phyloP scores from a whole-genome alignment of 2,329 filamentous ascomycete genomes.

The Rhynchosporium graminicola region DNA sequence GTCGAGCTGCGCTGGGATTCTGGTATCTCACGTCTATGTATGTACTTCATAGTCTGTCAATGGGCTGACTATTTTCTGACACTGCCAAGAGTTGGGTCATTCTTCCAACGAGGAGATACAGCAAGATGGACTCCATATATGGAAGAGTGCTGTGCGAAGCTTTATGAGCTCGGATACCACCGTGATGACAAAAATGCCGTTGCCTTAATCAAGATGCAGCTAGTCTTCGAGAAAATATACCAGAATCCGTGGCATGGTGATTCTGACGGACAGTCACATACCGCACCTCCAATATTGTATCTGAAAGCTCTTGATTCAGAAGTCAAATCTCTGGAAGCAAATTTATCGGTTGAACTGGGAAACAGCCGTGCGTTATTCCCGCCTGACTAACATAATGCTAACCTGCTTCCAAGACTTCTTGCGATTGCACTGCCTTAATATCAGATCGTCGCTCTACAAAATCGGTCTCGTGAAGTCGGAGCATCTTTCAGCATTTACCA shows the following conservation, averaged over 20 bases:
- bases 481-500: background rate
- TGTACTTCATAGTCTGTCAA: background rate
- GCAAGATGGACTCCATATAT: constrained; percentile 22
- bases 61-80: background rate
- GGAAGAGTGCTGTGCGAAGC: constrained; percentile 26
- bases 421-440: constrained; percentile 16
- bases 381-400: background rate
- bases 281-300: constrained; percentile 19
- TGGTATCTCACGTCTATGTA: constrained; percentile 27
- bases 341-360: constrained; percentile 9
- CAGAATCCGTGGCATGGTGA: constrained; percentile 24
- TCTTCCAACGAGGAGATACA: constrained; percentile 27
- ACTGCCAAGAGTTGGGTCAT: constrained; percentile 14
- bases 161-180: constrained; percentile 8
- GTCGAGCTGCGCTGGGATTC: constrained; percentile 25
- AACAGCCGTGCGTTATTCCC: constrained; percentile 21
- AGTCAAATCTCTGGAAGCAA: constrained; percentile 18
- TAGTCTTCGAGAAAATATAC: constrained; percentile 20
- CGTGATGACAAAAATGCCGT: constrained; percentile 19
- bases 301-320: constrained; percentile 23
- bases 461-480: constrained; percentile 25
- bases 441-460: constrained; percentile 24
- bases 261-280: background rate
- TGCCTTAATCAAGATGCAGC: constrained; percentile 21
- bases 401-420: background rate